Conservation (phyloP, 345 rosid genomes). For the Gossypium australe region DNA sequence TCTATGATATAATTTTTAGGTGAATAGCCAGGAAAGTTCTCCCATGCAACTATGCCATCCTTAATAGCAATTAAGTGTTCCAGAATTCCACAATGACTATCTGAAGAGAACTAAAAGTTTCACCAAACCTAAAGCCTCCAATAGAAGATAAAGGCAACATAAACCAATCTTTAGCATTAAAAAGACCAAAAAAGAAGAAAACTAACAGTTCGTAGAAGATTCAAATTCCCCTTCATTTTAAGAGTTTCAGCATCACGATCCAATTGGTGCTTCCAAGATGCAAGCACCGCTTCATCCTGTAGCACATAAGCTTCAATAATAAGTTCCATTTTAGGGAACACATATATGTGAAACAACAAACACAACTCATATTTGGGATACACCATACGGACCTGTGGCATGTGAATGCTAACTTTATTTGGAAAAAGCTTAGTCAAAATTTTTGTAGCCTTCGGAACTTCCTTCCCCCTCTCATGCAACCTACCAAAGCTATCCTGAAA, state of each 20-base stretch:
- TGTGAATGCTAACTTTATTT: constrained; percentile 77
- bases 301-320: constrained; percentile 14
- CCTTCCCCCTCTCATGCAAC: constrained; percentile 71
- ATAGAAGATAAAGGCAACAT: neutral
- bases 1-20: neutral
- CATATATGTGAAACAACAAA: constrained; percentile 10
- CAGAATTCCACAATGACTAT: neutral
- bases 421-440: constrained; percentile 73
- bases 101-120: constrained; percentile 9
- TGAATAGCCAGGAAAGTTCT: neutral
- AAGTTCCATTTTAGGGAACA: neutral
- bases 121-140: neutral
- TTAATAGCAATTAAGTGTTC: neutral
- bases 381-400: constrained; percentile 67
- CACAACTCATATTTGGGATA: neutral
- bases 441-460: constrained; percentile 64
- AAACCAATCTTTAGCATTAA: neutral
- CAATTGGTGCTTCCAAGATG: constrained; percentile 73
- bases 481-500: constrained; percentile 82
- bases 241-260: constrained; percentile 78
- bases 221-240: constrained; percentile 71
- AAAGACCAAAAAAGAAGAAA: neutral
- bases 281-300: constrained; percentile 77
- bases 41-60: neutral
- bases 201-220: constrained; percentile 63